Evolutionary conservation across 2,329 filamentous ascomycete genomes (phyloP), one percentile per base, ranked within the genome.

Genomic region (Cryphonectria japonica): DNA sequence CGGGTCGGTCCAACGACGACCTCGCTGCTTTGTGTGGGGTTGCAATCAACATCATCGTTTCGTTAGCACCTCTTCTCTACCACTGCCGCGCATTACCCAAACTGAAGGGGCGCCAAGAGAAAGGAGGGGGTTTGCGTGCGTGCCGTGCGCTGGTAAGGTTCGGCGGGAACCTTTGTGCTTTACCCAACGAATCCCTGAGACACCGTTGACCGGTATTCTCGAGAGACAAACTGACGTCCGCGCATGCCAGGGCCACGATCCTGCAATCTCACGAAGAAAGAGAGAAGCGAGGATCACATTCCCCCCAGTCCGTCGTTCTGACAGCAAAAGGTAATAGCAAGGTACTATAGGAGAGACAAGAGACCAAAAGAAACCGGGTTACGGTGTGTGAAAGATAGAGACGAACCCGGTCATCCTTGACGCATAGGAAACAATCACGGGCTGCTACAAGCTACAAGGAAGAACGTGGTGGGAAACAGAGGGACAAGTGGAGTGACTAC

Each of bases 251-350:
- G 54, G 54, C 54, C 29, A 13, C 6, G 29, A 32, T 59, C 29
- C 54, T 59, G 54, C 29, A 59, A 59, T 59, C 54, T 59, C 29
- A 59, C 54, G 22, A n/a, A 50, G 46, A 50, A 50, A 50, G 7
- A 50, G 22, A 57, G 29, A 7, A 9, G 46, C 52, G 52, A 57
- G 26, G 52, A 57, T 57, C 52, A 16, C 34, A 16, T 16, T 57
- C 52, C 43, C 43, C 43, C 43, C 19, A 22, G 19, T 57, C 26
- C 11, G n/a, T 57, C 52, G 52, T 57, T 13, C 50, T 57, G 13
- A 26, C 50, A 9, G 52, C 50, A 9, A 52, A 52, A 13, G 7
- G 4, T 26, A 29, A 11, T 13, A 29, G 26, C 26, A 29, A 57
- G 52, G 43, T 22, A 19, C 16, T 52, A 57, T 32, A 57, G 19